Percentiles rank a stretch among this genome's conserved stretches.
These are phyloP conservation scores for Zygoascus hellenicus DNA, from an alignment of 1,139 yeast species.

Conservation along the genomic window DNA sequence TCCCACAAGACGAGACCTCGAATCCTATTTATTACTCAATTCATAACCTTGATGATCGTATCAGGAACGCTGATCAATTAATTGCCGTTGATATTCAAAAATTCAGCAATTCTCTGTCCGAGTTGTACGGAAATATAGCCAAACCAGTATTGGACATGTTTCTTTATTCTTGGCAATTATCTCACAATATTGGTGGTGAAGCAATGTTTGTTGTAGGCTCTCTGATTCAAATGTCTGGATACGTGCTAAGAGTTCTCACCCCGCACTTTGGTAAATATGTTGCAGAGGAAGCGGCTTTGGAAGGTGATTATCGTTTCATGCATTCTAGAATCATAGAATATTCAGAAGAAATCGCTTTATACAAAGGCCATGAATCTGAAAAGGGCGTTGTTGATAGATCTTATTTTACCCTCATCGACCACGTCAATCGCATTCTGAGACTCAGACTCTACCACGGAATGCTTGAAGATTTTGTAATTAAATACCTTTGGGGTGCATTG, in stretches of 20 bases:
- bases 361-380: constrained; percentile 78
- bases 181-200: constrained; percentile 72
- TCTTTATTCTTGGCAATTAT: constrained; percentile 75
- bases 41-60: constrained; percentile 53
- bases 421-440: constrained; percentile 71
- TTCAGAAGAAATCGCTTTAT: constrained; percentile 81
- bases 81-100: constrained; percentile 74
- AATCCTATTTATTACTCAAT: constrained; percentile 43
- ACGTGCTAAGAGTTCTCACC: constrained; percentile 64
- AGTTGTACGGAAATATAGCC: constrained; percentile 78
- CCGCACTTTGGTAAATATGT: constrained; percentile 89
- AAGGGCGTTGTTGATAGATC: constrained; percentile 71
- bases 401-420: constrained; percentile 75
- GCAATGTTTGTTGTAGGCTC: constrained; percentile 78
- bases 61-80: constrained; percentile 77
- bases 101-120: constrained; percentile 64
- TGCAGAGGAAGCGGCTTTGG: constrained; percentile 69
- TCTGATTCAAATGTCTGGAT: constrained; percentile 75
- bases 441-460: constrained; percentile 71
- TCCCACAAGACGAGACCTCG: constrained; percentile 41
- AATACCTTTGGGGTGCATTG: constrained; percentile 94
- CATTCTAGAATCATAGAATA: constrained; percentile 77
- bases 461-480: constrained; percentile 60
- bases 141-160: constrained; percentile 80
- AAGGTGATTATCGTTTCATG: constrained; percentile 76